phyloP scores from a whole-genome alignment of 1,284 basidiomycete genomes.

The Gomphus bonarii region DNA sequence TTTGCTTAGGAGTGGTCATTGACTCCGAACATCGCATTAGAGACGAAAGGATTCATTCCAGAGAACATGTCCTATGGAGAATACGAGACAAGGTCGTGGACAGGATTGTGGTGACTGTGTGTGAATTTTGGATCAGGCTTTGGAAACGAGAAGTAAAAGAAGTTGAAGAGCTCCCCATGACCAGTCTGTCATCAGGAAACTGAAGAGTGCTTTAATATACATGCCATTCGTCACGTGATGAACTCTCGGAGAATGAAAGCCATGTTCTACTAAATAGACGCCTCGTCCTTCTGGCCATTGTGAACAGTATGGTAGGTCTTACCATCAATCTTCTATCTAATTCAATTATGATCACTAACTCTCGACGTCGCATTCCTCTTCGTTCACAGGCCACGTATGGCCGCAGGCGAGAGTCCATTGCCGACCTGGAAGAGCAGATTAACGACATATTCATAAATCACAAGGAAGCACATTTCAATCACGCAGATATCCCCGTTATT shows the following conservation, averaged over 20 bases:
- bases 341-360: neutral
- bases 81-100: conserved; percentile 20
- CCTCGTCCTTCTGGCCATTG: neutral
- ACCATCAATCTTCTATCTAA: neutral
- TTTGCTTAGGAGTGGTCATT: conserved; percentile 52
- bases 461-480: conserved; percentile 43
- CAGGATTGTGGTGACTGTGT: neutral
- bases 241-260: neutral
- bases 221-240: too few relatives aligned
- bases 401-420: conserved; percentile 34
- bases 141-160: neutral
- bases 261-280: neutral
- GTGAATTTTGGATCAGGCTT: neutral
- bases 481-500: conserved; percentile 46
- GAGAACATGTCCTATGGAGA: conserved; percentile 39
- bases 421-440: conserved; percentile 57
- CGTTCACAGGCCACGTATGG: conserved; percentile 12
- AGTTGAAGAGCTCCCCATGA: too few relatives aligned
- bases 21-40: conserved; percentile 63
- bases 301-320: conserved; percentile 1
- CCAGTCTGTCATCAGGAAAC: neutral
- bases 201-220: too few relatives aligned
- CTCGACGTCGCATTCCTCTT: neutral
- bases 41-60: conserved; percentile 50
- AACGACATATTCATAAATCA: conserved; percentile 55